Evolutionary conservation across 2,329 filamentous ascomycete species (phyloP), one percentile per base, ranked within the genome.

Genomic region (Escovopsis sp.): DNA sequence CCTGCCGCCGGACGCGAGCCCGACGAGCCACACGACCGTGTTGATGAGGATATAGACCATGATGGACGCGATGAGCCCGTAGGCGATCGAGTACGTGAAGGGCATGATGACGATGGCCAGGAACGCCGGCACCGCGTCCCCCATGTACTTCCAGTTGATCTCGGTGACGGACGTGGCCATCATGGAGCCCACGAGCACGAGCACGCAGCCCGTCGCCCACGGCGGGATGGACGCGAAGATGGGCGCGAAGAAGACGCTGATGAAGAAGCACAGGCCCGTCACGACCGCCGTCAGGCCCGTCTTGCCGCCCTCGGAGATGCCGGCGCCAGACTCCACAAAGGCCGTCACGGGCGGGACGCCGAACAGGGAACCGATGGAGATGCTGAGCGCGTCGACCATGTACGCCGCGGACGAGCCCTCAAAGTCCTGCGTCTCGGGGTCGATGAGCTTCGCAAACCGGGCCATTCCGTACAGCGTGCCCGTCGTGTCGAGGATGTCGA

Each of bases 401-500:
- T 93, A 94, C 14, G 86, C 86, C 15, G 86, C 66, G 2, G 85
- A 80, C 13, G 82, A 88, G 43, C 85, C 83, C 59, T 93, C 85
- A 47, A 94, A 94, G 56, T 94, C 86, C 54, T 87, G 81, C 0
- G 85, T 91, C 39, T 76, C 72, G 51, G 84, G 81, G 50, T 94
- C 83, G 54, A 93, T 80, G 43, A 83, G 75, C 36, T 83, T 77
- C 49, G 80, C 81, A 59, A 89, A 91, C 27, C 81, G 79, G 14
- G 86, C 86, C 85, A 94, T 93, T 15, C 84, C 84, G 64, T 93
- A 94, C 45, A 93, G 66, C 1, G 85, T 93, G 51, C 84, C 86
- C 0, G 86, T 94, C 49, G 77, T 80, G 59, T 93, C 86, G 36
- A 94, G 74, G 46, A 94, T 89, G 53, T 94, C 86, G 49, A 93